Conservation (phyloP, 2,329 filamentous ascomycete species). For the Cytospora leucostoma region DNA sequence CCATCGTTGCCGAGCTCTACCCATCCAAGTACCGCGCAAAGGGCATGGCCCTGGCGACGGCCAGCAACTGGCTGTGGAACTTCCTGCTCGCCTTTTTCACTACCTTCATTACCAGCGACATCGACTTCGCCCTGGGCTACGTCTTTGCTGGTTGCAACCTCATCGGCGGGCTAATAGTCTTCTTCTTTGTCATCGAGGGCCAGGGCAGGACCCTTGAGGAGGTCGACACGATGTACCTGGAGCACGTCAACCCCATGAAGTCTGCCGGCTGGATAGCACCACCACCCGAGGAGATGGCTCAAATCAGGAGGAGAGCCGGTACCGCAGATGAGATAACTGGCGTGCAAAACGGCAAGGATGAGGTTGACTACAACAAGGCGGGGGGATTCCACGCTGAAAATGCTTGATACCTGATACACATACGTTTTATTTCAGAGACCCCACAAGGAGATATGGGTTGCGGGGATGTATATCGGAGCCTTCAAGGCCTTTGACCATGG, state of each 20-base stretch:
- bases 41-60: constrained; percentile 61
- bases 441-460: too few relatives aligned
- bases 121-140: constrained; percentile 73
- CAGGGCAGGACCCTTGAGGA: constrained; percentile 75
- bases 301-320: constrained; percentile 45
- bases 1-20: constrained; percentile 66
- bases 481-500: too few relatives aligned
- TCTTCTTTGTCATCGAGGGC: constrained; percentile 76
- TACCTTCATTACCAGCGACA: constrained; percentile 72
- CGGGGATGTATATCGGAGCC: too few relatives aligned
- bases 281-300: constrained; percentile 45
- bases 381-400: constrained; percentile 14
- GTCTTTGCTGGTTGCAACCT: constrained; percentile 75
- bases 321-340: constrained; percentile 33
- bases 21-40: constrained; percentile 62
- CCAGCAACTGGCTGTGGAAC: constrained; percentile 71
- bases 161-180: constrained; percentile 65
- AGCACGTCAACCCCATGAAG: constrained; percentile 64
- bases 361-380: neutral
- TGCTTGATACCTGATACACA: neutral
- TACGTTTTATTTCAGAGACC: too few relatives aligned
- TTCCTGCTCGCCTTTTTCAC: constrained; percentile 79
- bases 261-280: constrained; percentile 56
- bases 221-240: constrained; percentile 76
- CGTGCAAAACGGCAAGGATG: neutral